Percentiles rank a stretch among this genome's conserved stretches.
Evolutionary conservation across 805 yeast species (phyloP).

Genomic region (Kazachstania bromeliacearum): DNA sequence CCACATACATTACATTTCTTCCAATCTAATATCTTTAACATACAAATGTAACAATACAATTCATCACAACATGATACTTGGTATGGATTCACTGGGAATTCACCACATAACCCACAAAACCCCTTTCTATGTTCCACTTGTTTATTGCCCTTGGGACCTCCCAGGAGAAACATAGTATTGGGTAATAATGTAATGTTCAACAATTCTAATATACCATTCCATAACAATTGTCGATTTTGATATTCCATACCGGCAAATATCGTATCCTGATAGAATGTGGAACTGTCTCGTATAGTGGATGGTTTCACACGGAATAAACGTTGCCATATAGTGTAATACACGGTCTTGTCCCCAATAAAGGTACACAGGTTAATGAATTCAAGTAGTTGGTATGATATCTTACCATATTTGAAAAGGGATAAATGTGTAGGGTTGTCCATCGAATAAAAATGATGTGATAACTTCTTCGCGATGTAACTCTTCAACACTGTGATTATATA

Average conservation of each 20-base stretch:
- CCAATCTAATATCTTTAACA: constrained; percentile 3
- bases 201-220: constrained; percentile 25
- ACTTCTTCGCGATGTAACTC: constrained; percentile 10
- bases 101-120: constrained; percentile 3
- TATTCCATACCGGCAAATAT: constrained; percentile 17
- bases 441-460: constrained; percentile 9
- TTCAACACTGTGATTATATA: constrained; percentile 12
- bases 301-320: constrained; percentile 10
- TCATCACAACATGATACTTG: constrained; percentile 4
- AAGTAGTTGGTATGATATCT: constrained; percentile 2
- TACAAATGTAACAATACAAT: constrained; percentile 6
- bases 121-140: background rate
- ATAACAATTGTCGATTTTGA: constrained; percentile 24
- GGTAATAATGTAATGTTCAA: constrained; percentile 16
- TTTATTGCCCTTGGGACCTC: background rate
- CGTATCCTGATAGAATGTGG: constrained; percentile 12
- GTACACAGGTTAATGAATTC: constrained; percentile 5
- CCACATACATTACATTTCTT: constrained; percentile 2
- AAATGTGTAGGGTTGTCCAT: background rate
- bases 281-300: background rate
- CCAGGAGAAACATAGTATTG: constrained; percentile 1
- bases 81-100: constrained; percentile 5
- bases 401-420: background rate
- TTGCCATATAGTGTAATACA: constrained; percentile 14
- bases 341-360: constrained; percentile 3